A percentile compares a stretch with the other conserved stretches of the same genome.
Evolutionary conservation across 2,329 filamentous ascomycete species (phyloP).

Genomic region (Ophiostoma piceae): DNA sequence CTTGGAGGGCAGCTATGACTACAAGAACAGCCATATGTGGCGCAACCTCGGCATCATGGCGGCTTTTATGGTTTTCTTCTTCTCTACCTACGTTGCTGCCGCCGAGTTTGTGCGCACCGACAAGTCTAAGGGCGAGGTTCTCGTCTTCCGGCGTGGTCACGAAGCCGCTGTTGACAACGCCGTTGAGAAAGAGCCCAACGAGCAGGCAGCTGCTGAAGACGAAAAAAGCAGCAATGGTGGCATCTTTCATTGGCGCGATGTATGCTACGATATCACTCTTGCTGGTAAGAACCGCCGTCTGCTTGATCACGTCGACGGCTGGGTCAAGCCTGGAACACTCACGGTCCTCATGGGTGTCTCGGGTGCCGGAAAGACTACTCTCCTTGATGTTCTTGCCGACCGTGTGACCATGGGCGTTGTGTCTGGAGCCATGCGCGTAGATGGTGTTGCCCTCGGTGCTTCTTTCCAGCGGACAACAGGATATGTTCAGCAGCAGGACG

Average conservation of each 20-base stretch:
- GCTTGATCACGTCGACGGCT: conserved; percentile 80
- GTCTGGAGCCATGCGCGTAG: conserved; percentile 70
- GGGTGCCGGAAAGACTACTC: conserved; percentile 89
- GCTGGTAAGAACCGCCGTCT: conserved; percentile 71
- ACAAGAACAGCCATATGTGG: conserved; percentile 58
- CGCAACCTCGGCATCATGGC: conserved; percentile 65
- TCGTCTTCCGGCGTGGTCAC: conserved; percentile 66
- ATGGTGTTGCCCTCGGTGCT: conserved; percentile 61
- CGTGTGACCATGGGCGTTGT: conserved; percentile 87
- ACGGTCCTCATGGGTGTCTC: conserved; percentile 89
- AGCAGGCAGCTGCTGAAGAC: conserved; percentile 31
- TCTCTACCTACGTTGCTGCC: conserved; percentile 54
- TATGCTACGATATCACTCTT: conserved; percentile 73
- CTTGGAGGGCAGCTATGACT: conserved; percentile 50
- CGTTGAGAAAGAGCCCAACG: conserved; percentile 29
- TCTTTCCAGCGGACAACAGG: conserved; percentile 90
- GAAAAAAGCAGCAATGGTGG: conserved; percentile 31
- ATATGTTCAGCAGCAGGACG: conserved; percentile 88
- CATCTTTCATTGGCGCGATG: conserved; percentile 79
- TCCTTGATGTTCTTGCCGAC: conserved; percentile 79
- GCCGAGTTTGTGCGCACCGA: conserved; percentile 59
- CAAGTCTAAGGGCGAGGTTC: conserved; percentile 69
- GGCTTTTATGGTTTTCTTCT: conserved; percentile 57
- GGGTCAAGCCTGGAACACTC: conserved; percentile 86
- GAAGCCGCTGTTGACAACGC: conserved; percentile 44